These are phyloP conservation scores for Castanea crenata DNA, from an alignment of 306 rosid genomes.

Conservation along the genomic window DNA sequence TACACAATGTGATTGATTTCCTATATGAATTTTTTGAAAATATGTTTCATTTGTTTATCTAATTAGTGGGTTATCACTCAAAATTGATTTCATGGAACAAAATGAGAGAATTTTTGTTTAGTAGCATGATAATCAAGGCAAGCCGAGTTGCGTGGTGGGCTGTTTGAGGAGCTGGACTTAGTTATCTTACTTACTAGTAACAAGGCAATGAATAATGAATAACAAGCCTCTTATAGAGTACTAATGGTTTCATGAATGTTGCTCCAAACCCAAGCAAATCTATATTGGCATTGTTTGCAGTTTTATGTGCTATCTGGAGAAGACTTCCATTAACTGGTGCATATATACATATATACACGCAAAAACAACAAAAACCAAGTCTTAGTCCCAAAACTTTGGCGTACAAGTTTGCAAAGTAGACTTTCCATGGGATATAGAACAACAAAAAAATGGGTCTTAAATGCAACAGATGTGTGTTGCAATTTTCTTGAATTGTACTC, in stretches of 20 bases:
- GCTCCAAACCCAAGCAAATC: neutral
- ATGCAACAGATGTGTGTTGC: neutral
- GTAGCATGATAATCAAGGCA: neutral
- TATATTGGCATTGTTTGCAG: neutral
- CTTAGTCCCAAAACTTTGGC: no score
- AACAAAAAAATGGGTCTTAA: neutral
- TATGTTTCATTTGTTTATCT: neutral
- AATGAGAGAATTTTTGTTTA: neutral
- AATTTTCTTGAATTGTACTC: neutral
- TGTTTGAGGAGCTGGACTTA: neutral
- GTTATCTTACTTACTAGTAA: neutral
- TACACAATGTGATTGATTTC: neutral
- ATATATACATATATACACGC: no score
- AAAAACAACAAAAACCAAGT: no score
- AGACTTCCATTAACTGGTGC: neutral
- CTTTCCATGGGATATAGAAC: neutral
- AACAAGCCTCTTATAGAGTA: neutral
- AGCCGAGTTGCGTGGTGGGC: neutral
- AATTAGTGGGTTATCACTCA: neutral
- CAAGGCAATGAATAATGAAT: neutral
- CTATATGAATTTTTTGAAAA: neutral
- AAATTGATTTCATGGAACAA: neutral
- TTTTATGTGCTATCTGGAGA: neutral
- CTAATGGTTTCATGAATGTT: neutral
- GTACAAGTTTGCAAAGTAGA: neutral